A percentile compares a stretch with the other conserved stretches of the same genome.
phyloP scores from a whole-genome alignment of 2,329 filamentous ascomycete species.

The Lomentospora prolificans region DNA sequence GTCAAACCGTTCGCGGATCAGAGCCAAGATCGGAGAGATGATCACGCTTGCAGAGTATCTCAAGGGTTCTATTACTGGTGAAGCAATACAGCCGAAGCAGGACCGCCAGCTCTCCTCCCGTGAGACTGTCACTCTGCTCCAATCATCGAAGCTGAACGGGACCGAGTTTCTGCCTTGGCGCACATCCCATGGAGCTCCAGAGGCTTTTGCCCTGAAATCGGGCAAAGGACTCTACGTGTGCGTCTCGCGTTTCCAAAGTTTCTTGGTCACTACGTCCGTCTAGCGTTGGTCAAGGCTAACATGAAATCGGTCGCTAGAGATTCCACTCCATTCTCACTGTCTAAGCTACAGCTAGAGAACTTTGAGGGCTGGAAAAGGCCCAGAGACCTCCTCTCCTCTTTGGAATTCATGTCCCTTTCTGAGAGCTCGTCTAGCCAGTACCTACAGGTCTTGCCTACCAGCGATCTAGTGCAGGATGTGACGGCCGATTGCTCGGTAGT shows the following conservation, averaged over 20 bases:
- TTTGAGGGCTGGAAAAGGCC: conserved; percentile 80
- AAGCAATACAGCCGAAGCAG: conserved; percentile 26
- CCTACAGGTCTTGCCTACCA: conserved; percentile 33
- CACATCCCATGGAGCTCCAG: conserved; percentile 40
- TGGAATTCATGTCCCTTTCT: conserved; percentile 22
- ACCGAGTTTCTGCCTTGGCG: conserved; percentile 81
- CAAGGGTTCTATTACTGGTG: conserved; percentile 36
- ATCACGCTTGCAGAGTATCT: conserved; percentile 66
- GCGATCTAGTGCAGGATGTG: conserved; percentile 89
- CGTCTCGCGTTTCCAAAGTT: conserved; percentile 17
- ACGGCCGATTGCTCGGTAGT: conserved; percentile 97
- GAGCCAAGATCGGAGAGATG: conserved; percentile 58
- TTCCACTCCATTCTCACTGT: conserved; percentile 58
- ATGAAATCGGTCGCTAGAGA: conserved; percentile 47
- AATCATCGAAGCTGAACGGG: conserved; percentile 71
- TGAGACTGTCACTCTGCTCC: conserved; percentile 68
- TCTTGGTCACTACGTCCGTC: neutral
- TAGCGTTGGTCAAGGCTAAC: conserved; percentile 14
- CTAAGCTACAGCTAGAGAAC: conserved; percentile 60
- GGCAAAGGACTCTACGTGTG: conserved; percentile 54
- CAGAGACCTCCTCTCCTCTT: conserved; percentile 47
- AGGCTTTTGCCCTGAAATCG: conserved; percentile 49
- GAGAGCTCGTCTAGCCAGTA: conserved; percentile 50
- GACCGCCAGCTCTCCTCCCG: conserved; percentile 53
- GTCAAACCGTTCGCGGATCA: conserved; percentile 57